Evolutionary conservation across 306 rosid genomes (phyloP).

Genomic region (Malus domestica): ASM211411v1 NC_041801.1:11813501-11814000

Average conservation of each 20-base stretch:
- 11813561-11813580: neutral
- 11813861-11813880: slow-evolving; percentile 90
- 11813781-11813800: slow-evolving; percentile 25
- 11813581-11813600: neutral
- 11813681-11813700: neutral
- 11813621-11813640: neutral
- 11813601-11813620: neutral
- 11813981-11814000: slow-evolving; percentile 97
- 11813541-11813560: neutral
- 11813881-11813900: slow-evolving; percentile 96
- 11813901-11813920: slow-evolving; percentile 20
- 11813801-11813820: slow-evolving; percentile 91
- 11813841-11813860: slow-evolving; percentile 93
- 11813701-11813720: neutral
- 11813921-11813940: slow-evolving; percentile 11
- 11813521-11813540: neutral
- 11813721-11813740: neutral
- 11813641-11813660: neutral
- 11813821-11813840: slow-evolving; percentile 85
- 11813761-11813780: slow-evolving; percentile 5
- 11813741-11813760: neutral
- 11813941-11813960: slow-evolving; percentile 17
- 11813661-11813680: neutral
- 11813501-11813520: neutral
- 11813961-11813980: slow-evolving; percentile 76